Conservation (phyloP, 2,329 filamentous ascomycete genomes). For the Coniochaeta sp. region DNA sequence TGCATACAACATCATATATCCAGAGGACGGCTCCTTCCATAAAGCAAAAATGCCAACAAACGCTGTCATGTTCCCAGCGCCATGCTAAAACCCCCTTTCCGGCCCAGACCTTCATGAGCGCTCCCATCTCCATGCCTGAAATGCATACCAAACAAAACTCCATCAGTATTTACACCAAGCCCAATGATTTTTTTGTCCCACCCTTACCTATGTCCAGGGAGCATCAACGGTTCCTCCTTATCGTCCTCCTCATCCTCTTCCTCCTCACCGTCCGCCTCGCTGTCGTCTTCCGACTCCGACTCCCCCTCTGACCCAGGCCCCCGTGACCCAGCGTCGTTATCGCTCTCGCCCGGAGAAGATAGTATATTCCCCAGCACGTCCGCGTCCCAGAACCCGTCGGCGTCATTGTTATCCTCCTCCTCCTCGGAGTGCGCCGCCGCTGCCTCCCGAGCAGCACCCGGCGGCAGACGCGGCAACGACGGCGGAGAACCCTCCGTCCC, state of each 20-base stretch:
- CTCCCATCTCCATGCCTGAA: neutral
- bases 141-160: neutral
- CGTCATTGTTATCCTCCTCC: constrained; percentile 46
- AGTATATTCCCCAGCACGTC: constrained; percentile 27
- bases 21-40: neutral
- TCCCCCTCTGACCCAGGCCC: constrained; percentile 26
- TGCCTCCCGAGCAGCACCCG: constrained; percentile 4
- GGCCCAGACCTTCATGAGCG: neutral
- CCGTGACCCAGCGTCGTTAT: constrained; percentile 18
- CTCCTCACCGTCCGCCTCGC: constrained; percentile 23
- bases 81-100: neutral
- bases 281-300: constrained; percentile 37
- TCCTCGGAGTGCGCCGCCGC: constrained; percentile 20
- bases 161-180: neutral
- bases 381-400: constrained; percentile 51
- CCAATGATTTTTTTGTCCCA: too few species aligned
- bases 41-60: neutral
- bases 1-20: neutral
- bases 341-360: constrained; percentile 25
- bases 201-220: constrained; percentile 39
- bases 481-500: constrained; percentile 32
- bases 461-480: constrained; percentile 26
- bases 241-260: constrained; percentile 34
- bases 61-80: neutral
- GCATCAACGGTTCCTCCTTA: constrained; percentile 37